phyloP scores from a whole-genome alignment of 2,329 filamentous ascomycete species.

The Colletotrichum truncatum region DNA sequence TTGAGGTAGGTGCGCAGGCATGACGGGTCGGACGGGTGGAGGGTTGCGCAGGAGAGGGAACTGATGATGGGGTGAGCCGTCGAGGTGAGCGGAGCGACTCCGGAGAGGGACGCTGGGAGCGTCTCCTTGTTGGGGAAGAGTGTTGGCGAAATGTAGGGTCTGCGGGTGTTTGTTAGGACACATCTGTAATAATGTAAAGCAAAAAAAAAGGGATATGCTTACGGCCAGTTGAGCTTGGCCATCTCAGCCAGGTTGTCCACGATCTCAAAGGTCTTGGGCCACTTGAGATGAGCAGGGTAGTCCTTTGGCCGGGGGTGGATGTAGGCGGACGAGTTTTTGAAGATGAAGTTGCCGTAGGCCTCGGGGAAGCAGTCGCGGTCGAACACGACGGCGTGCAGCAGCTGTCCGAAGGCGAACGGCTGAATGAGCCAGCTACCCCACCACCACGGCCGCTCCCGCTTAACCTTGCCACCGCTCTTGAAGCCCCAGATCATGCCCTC shows the following conservation, averaged over 20 bases:
- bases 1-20: constrained; percentile 88
- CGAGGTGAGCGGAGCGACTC: constrained; percentile 80
- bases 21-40: constrained; percentile 88
- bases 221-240: constrained; percentile 85
- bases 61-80: constrained; percentile 88
- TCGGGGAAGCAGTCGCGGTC: constrained; percentile 78
- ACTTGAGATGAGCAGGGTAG: constrained; percentile 72
- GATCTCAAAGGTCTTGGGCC: constrained; percentile 81
- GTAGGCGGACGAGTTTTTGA: constrained; percentile 82
- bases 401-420: constrained; percentile 78
- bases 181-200: constrained; percentile 30
- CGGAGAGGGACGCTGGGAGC: constrained; percentile 71
- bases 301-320: constrained; percentile 76
- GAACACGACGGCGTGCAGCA: constrained; percentile 80
- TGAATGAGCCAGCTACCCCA: constrained; percentile 86
- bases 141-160: constrained; percentile 83
- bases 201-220: constrained; percentile 47
- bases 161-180: constrained; percentile 42
- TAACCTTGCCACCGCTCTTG: constrained; percentile 60
- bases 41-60: constrained; percentile 85
- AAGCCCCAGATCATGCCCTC: constrained; percentile 74
- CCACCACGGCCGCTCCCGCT: constrained; percentile 79
- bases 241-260: constrained; percentile 85
- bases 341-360: constrained; percentile 59
- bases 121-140: constrained; percentile 80